A percentile compares a stretch with the other conserved stretches of the same genome.
phyloP scores from a whole-genome alignment of 345 rosid species.

The Salix exigua region DNA sequence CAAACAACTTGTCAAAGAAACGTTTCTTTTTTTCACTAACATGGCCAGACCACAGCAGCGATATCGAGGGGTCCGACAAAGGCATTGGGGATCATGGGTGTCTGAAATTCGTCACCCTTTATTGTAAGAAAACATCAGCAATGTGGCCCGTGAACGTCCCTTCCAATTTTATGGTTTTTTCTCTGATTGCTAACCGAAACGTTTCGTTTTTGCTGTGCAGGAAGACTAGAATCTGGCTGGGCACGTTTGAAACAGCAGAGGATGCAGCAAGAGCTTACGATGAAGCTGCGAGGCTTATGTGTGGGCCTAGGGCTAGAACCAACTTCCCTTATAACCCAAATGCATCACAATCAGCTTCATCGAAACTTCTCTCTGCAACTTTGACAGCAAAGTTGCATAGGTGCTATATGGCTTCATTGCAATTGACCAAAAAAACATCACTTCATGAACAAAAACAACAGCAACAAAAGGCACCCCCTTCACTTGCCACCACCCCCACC shows the following conservation, averaged over 20 bases:
- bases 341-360: slow-evolving; percentile 58
- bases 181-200: slow-evolving; percentile 12
- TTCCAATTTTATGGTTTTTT: background rate
- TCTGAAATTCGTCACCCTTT: slow-evolving; percentile 98
- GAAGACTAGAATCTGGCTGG: slow-evolving; percentile 96
- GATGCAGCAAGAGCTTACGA: slow-evolving; percentile 96
- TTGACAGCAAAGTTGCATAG: slow-evolving; percentile 84
- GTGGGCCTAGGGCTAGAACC: slow-evolving; percentile 90
- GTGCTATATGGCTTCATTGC: slow-evolving; percentile 94
- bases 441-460: slow-evolving; percentile 22
- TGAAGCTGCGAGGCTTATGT: slow-evolving; percentile 97
- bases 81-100: slow-evolving; percentile 99
- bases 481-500: slow-evolving; percentile 11
- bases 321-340: slow-evolving; percentile 85
- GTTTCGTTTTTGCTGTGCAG: slow-evolving; percentile 40
- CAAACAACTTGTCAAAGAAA: slow-evolving; percentile 33
- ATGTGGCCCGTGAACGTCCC: background rate
- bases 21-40: slow-evolving; percentile 10
- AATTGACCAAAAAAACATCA: slow-evolving; percentile 63
- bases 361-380: slow-evolving; percentile 88
- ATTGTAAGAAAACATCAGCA: slow-evolving; percentile 43
- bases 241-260: slow-evolving; percentile 95
- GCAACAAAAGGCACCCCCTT: slow-evolving; percentile 19
- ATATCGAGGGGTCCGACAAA: slow-evolving; percentile 89
- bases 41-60: slow-evolving; percentile 98